Evolutionary conservation across 2,329 filamentous ascomycete species (phyloP).

Genomic region (Epichloe sylvatica): DNA sequence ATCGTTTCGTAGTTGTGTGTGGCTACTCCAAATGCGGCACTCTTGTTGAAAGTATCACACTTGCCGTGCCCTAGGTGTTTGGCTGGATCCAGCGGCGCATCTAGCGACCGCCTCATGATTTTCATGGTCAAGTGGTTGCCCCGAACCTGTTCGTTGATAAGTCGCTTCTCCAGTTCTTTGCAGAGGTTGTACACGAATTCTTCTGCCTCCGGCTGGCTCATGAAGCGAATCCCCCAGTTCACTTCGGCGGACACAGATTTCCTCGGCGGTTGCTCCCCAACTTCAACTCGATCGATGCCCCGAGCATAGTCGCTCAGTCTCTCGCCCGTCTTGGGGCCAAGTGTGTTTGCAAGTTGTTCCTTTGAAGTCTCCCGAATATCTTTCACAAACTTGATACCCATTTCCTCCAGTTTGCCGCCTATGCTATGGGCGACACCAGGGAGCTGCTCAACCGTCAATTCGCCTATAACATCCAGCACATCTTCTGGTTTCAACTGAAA

Average conservation of each 20-base stretch:
- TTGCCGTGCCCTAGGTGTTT: constrained; percentile 93
- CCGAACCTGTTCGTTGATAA: constrained; percentile 73
- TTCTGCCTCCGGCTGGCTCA: constrained; percentile 82
- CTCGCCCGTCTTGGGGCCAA: constrained; percentile 87
- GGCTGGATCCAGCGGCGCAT: constrained; percentile 78
- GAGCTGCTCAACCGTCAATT: constrained; percentile 64
- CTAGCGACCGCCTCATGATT: constrained; percentile 74
- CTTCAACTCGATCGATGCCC: constrained; percentile 73
- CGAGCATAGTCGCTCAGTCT: constrained; percentile 82
- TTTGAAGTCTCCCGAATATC: constrained; percentile 67
- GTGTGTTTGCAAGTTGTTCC: constrained; percentile 55
- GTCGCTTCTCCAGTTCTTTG: constrained; percentile 66
- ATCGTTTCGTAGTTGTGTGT: constrained; percentile 62
- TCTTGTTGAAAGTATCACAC: constrained; percentile 91
- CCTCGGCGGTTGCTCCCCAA: constrained; percentile 70
- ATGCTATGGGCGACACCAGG: constrained; percentile 85
- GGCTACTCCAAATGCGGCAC: constrained; percentile 64
- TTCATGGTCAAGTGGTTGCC: constrained; percentile 86
- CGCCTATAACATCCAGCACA: constrained; percentile 60
- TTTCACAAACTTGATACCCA: constrained; percentile 68
- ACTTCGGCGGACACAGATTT: constrained; percentile 97
- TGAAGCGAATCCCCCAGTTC: constrained; percentile 94
- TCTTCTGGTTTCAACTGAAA: constrained; percentile 75
- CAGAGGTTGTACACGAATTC: constrained; percentile 80
- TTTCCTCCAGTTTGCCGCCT: constrained; percentile 72